A percentile compares a stretch with the other conserved stretches of the same genome.
Conservation (phyloP, 495 filamentous ascomycete species). For the Hyphodiscus hymeniophilus region DNA sequence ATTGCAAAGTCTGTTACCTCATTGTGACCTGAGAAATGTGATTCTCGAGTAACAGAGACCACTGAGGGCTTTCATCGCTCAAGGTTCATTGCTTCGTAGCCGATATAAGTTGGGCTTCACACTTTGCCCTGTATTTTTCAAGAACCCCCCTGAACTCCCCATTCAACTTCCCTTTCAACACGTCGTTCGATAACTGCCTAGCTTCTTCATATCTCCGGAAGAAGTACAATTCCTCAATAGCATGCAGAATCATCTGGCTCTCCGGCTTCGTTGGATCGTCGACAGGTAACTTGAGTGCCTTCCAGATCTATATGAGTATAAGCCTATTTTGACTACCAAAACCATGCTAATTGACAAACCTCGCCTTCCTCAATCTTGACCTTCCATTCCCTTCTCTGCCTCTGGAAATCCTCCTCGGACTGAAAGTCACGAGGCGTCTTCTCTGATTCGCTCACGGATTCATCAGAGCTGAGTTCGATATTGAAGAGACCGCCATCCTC, state of each 20-base stretch:
- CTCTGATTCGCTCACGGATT: slow-evolving; percentile 1
- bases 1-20: background rate
- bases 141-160: slow-evolving; percentile 16
- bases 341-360: background rate
- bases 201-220: slow-evolving; percentile 38
- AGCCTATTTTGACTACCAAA: background rate
- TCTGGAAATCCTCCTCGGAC: slow-evolving; percentile 19
- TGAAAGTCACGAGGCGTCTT: slow-evolving; percentile 24
- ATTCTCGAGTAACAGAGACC: background rate
- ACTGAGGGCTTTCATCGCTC: background rate
- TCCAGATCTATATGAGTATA: slow-evolving; percentile 28
- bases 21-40: background rate
- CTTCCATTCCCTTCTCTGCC: slow-evolving; percentile 13
- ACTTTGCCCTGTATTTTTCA: slow-evolving; percentile 14
- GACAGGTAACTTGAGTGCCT: slow-evolving; percentile 32
- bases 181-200: slow-evolving; percentile 23
- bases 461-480: slow-evolving; percentile 20
- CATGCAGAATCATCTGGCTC: slow-evolving; percentile 39
- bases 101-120: slow-evolving; percentile 6
- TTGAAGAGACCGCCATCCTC: slow-evolving; percentile 17
- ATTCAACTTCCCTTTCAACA: slow-evolving; percentile 25
- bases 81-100: background rate
- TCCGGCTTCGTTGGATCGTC: slow-evolving; percentile 26
- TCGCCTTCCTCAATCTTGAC: slow-evolving; percentile 20
- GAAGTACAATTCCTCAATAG: slow-evolving; percentile 50